Evolutionary conservation across 164 flowering plant species (phyloP).

Genomic region (Magnolia kwangsiensis): DNA sequence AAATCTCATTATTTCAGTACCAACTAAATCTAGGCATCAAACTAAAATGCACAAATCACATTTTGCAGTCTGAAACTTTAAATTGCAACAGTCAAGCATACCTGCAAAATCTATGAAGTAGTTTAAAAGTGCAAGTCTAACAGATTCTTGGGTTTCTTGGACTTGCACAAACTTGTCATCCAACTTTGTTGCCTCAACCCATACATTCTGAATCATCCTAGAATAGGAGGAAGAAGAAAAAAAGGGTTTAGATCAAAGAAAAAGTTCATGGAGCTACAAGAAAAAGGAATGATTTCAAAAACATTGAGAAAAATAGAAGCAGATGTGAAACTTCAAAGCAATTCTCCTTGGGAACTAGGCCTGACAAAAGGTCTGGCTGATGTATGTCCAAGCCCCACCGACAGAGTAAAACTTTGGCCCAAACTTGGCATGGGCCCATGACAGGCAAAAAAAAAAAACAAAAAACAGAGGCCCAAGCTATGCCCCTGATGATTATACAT

Average conservation of each 20-base stretch:
- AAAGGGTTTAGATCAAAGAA: conserved; percentile 2
- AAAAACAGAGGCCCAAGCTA: too few species aligned
- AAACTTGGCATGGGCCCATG: too few species aligned
- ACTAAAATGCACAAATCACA: neutral
- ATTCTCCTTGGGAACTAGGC: neutral
- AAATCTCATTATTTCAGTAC: conserved; percentile 7
- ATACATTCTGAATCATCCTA: conserved; percentile 76
- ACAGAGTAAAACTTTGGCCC: neutral
- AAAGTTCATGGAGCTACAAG: neutral
- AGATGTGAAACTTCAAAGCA: neutral
- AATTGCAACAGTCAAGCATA: conserved; percentile 22
- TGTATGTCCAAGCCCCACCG: neutral
- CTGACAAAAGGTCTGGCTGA: neutral
- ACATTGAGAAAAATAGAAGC: neutral
- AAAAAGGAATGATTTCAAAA: neutral
- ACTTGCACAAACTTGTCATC: conserved; percentile 67
- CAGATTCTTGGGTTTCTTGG: conserved; percentile 87
- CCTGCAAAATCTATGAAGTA: conserved; percentile 94
- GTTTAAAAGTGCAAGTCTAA: conserved; percentile 81
- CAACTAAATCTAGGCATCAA: neutral
- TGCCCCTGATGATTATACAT: too few species aligned
- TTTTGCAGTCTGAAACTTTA: conserved; percentile 1
- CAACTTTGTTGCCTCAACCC: conserved; percentile 60
- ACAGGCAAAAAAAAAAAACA: too few species aligned
- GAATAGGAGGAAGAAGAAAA: conserved; percentile 5